Percentiles rank a stretch among this genome's conserved stretches.
phyloP scores from a whole-genome alignment of 2,329 filamentous ascomycete species.

The Paraphaeosphaeria sporulosa region DNA sequence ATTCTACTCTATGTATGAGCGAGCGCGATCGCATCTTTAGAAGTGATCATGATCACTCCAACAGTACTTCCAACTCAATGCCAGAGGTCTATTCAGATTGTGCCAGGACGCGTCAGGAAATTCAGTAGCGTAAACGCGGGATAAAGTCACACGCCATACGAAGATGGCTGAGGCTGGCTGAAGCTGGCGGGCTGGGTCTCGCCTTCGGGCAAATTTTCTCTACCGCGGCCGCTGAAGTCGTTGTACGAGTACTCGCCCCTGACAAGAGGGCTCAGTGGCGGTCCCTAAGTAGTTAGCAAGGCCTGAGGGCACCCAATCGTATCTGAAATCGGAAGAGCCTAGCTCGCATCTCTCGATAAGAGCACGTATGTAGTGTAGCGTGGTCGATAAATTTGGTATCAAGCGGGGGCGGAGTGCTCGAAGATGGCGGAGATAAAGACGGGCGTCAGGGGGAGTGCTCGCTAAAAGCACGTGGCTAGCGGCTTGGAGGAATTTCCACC shows the following conservation, averaged over 20 bases:
- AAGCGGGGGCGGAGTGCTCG: too few species aligned
- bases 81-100: neutral
- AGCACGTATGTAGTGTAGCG: neutral
- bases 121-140: neutral
- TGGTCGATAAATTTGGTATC: neutral
- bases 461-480: neutral
- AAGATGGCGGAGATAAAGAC: too few species aligned
- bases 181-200: neutral
- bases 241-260: neutral
- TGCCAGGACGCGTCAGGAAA: neutral
- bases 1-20: neutral
- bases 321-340: neutral
- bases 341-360: neutral
- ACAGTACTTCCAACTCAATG: neutral
- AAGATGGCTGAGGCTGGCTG: slow-evolving; percentile 1
- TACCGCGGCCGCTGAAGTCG: neutral
- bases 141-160: neutral
- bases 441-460: neutral
- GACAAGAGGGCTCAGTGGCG: neutral
- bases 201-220: neutral
- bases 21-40: neutral
- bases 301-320: neutral
- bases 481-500: neutral
- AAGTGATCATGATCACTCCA: neutral
- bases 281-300: neutral